phyloP scores from a whole-genome alignment of 1,284 basidiomycete species.

The Bondarzewia mesenterica region DNA sequence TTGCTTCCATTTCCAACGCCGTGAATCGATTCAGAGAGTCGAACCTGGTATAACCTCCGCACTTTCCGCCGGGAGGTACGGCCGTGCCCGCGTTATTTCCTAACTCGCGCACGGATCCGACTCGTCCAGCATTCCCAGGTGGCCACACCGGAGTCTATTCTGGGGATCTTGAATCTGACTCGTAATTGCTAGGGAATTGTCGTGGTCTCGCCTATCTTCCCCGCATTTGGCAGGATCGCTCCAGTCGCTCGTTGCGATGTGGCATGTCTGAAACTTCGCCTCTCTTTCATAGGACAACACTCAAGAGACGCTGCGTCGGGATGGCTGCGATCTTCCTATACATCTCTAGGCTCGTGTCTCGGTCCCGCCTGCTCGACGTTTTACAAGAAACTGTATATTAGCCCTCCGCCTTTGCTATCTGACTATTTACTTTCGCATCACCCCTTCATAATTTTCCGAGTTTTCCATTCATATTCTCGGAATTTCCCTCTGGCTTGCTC shows the following conservation, averaged over 20 bases:
- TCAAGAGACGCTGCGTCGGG: not conserved
- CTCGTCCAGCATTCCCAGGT: not conserved
- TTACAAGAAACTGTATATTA: too few relatives aligned
- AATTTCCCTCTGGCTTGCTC: too few relatives aligned
- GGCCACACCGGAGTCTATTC: not conserved
- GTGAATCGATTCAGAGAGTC: not conserved
- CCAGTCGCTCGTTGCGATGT: not conserved
- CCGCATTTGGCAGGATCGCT: slow-evolving; percentile 1
- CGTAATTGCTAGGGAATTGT: not conserved
- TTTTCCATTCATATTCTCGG: too few relatives aligned
- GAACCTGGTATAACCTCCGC: slow-evolving; percentile 1
- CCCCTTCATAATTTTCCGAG: too few relatives aligned
- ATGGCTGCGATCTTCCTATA: not conserved
- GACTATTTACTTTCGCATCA: too few relatives aligned
- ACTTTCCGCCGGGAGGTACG: slow-evolving; percentile 1
- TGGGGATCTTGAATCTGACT: not conserved
- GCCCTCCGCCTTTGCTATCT: too few relatives aligned
- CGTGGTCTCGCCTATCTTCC: not conserved
- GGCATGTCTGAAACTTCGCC: not conserved
- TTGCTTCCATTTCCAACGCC: slow-evolving; percentile 2
- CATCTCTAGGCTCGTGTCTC: too few relatives aligned
- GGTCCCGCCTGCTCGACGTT: too few relatives aligned
- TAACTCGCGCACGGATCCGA: not conserved
- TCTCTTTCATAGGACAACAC: not conserved
- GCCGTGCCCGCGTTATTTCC: not conserved